Conservation (phyloP, 176 grass and related monocot genomes). For the Bolboschoenus planiculmis region DNA sequence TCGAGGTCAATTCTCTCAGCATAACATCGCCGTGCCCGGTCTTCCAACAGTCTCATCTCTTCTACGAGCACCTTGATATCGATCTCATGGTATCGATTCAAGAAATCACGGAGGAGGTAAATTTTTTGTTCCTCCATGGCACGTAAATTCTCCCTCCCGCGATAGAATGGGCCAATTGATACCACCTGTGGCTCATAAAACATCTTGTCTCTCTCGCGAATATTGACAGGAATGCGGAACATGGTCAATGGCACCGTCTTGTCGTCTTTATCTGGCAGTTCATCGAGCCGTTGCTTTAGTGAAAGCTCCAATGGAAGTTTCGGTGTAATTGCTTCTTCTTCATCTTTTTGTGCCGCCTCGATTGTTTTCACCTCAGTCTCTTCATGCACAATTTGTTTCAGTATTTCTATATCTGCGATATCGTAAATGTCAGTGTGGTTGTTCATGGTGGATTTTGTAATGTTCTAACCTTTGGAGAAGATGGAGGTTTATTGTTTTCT, state of each 20-base stretch:
- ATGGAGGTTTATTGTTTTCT: background rate
- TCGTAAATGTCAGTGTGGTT: no score
- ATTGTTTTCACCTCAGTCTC: background rate
- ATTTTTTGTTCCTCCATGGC: constrained; percentile 14
- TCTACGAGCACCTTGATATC: background rate
- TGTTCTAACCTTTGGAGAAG: background rate
- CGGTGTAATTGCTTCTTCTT: background rate
- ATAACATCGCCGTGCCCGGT: background rate
- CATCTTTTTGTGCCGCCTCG: background rate
- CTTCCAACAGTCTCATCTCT: constrained; percentile 4
- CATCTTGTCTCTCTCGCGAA: background rate
- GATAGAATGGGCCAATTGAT: constrained; percentile 12
- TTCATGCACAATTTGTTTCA: background rate
- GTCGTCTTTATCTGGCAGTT: constrained; percentile 8
- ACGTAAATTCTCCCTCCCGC: background rate
- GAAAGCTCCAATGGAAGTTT: background rate
- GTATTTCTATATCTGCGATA: background rate
- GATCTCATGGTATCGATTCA: background rate
- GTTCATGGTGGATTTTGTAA: background rate
- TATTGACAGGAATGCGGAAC: background rate
- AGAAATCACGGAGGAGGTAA: background rate
- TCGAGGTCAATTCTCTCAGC: background rate
- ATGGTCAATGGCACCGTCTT: background rate
- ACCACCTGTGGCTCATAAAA: constrained; percentile 6
- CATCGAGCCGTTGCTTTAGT: background rate